These are phyloP conservation scores for Starmera pachycereana DNA, from an alignment of 805 yeast species.

Conservation along the genomic window DNA sequence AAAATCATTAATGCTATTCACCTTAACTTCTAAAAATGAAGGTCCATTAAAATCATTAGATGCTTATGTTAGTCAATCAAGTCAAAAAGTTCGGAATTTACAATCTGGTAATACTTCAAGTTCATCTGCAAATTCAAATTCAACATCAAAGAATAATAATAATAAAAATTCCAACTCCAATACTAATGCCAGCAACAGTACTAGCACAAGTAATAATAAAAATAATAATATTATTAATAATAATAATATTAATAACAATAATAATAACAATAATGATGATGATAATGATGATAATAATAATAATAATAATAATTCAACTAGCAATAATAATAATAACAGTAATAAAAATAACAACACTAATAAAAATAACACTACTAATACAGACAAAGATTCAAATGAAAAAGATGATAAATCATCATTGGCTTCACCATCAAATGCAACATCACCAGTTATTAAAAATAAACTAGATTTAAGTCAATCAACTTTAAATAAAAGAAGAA, in stretches of 20 bases:
- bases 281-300: too few species aligned
- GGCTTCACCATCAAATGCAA: slow-evolving; percentile 1
- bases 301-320: not conserved
- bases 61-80: slow-evolving; percentile 20
- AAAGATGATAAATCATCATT: slow-evolving; percentile 1
- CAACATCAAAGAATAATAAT: slow-evolving; percentile 7
- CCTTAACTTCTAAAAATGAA: slow-evolving; percentile 34
- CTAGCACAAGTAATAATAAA: not conserved
- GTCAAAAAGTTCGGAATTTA: not conserved
- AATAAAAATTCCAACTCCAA: slow-evolving; percentile 1
- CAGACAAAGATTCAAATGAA: not conserved
- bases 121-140: not conserved
- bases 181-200: slow-evolving; percentile 3
- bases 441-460: slow-evolving; percentile 5
- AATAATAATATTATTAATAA: too few species aligned
- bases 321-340: not conserved
- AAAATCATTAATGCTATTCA: slow-evolving; percentile 51
- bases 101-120: not conserved
- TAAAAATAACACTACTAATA: not conserved
- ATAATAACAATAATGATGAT: too few species aligned
- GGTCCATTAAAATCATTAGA: slow-evolving; percentile 51
- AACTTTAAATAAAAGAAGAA: slow-evolving; percentile 24
- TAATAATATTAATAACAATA: too few species aligned
- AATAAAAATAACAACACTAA: slow-evolving; percentile 7
- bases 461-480: slow-evolving; percentile 24